Evolutionary conservation across 1,139 yeast genomes (phyloP), one percentile per base, ranked within the genome.

Genomic region (Pichia sp.): DNA sequence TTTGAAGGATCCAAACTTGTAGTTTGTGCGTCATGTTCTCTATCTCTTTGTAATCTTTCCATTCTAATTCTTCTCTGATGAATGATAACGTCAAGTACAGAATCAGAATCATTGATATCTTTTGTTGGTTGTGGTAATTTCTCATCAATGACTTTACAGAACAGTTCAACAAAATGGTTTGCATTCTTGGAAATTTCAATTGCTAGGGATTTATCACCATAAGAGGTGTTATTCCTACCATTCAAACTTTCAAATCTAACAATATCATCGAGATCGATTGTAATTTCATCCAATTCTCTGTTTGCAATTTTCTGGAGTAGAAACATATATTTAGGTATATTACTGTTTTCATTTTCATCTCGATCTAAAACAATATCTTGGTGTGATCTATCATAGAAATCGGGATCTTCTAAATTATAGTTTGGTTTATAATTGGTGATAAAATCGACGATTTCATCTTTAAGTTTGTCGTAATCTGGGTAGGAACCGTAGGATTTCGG

Each of bases 41-140:
- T 73, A 52, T 84, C 94, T 50, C 75, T 80, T 49, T 77, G 77
- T 35, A 80, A 68, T 47, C 89, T 72, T 53, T 77, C 77, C 60
- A 91, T 91, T 55, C 95, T 74, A 59, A 84, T 73, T 54, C 74
- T 78, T 60, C 99, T 75, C 66, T 91, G 97, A 56, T 85, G 89
- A 51, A 89, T 70, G 45, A 93, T 86, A 44, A 91, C 95, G 58
- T 93, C 98, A 53, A 93, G 67, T 10, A 91, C 97, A 52, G 86
- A 95, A 59, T 88, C 96, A 52, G 79, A 79, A 61, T 84, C 85
- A 37, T 80, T 68, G 40, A 89, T 69, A 50, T 85, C 91, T 17
- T 66, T 63, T 3, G 93, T 80, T 19, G 96, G 86, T 46, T 70
- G 70, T 0, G 98, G 98, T 77, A 91, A 75, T 43, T 85, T 63